Evolutionary conservation across 805 yeast genomes (phyloP).

Genomic region (Phaffomyces thermotolerans): DNA sequence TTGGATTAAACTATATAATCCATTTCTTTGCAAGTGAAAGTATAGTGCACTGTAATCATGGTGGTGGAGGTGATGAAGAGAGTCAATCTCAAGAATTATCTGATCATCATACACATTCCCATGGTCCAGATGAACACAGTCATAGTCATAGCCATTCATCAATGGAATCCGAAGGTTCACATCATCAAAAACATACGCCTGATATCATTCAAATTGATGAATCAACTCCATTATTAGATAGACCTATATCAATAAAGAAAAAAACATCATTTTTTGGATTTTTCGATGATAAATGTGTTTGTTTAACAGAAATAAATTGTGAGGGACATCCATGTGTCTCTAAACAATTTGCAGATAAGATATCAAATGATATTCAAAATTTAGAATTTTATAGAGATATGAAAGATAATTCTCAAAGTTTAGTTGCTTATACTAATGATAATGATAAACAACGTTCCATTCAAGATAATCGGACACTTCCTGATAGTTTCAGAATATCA

Average conservation of each 20-base stretch:
- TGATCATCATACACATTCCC: neutral
- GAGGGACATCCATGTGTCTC: conserved; percentile 15
- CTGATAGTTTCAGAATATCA: conserved; percentile 7
- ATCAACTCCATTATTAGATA: neutral
- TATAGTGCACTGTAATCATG: conserved; percentile 81
- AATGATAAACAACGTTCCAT: neutral
- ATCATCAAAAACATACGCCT: conserved; percentile 8
- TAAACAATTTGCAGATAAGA: conserved; percentile 14
- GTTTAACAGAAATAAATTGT: conserved; percentile 18
- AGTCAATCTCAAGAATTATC: conserved; percentile 10
- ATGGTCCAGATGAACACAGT: conserved; percentile 1
- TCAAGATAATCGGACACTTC: neutral
- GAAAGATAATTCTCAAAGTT: conserved; percentile 5
- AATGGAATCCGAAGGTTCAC: conserved; percentile 3
- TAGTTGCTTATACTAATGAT: conserved; percentile 20
- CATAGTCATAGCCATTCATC: conserved; percentile 9
- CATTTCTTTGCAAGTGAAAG: conserved; percentile 76
- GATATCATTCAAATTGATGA: neutral
- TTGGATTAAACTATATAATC: conserved; percentile 52
- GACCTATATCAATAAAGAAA: neutral
- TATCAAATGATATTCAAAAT: conserved; percentile 22
- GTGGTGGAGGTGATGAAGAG: conserved; percentile 26
- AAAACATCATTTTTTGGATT: neutral
- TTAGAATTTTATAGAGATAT: conserved; percentile 20
- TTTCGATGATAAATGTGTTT: conserved; percentile 9